These are phyloP conservation scores for Colletotrichum orchidophilum DNA, from an alignment of 2,329 filamentous ascomycete species.

Conservation along the genomic window DNA sequence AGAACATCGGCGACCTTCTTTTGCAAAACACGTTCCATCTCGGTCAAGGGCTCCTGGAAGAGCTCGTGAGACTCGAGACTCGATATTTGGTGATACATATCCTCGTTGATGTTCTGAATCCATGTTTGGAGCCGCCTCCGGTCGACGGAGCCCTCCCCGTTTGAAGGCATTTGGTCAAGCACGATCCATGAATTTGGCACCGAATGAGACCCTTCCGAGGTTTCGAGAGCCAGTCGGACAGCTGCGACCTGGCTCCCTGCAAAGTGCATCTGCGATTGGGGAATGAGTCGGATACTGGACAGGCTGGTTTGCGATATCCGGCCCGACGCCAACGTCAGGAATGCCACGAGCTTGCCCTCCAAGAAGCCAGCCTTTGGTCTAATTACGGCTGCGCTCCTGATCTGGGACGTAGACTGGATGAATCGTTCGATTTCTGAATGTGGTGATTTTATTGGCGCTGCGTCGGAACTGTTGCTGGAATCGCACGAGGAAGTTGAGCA, in stretches of 20 bases:
- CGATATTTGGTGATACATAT: constrained; percentile 55
- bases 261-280: constrained; percentile 49
- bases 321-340: constrained; percentile 51
- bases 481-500: constrained; percentile 25
- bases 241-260: constrained; percentile 53
- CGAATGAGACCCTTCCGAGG: constrained; percentile 41
- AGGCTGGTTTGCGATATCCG: constrained; percentile 37
- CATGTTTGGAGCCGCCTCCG: constrained; percentile 59
- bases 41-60: constrained; percentile 46
- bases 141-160: constrained; percentile 50
- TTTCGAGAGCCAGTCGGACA: constrained; percentile 43
- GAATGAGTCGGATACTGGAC: constrained; percentile 46
- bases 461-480: constrained; percentile 24
- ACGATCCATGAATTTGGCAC: constrained; percentile 60
- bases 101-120: constrained; percentile 62
- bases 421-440: constrained; percentile 36
- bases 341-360: constrained; percentile 58
- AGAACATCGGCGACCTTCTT: constrained; percentile 49
- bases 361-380: constrained; percentile 60
- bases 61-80: constrained; percentile 50
- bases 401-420: constrained; percentile 49
- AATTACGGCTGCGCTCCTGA: constrained; percentile 54
- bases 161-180: constrained; percentile 56
- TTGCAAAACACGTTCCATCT: constrained; percentile 51
- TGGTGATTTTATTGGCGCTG: constrained; percentile 9